Evolutionary conservation across 208 protist species (phyloP).

Genomic region (Endotrypanum monterogeii): DNA sequence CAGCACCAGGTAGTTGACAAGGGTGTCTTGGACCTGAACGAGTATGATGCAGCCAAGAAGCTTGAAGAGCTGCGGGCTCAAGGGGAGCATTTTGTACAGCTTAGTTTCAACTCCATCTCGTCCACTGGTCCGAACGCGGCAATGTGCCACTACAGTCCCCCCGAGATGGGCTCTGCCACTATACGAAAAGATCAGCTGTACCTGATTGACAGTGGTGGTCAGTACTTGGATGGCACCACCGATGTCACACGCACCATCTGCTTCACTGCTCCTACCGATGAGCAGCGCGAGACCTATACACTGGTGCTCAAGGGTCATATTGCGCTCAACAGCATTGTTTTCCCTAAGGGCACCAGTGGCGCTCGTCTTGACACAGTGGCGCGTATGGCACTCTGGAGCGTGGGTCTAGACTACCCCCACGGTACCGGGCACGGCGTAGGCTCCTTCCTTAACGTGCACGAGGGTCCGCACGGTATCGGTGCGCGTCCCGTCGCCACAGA

Average conservation of each 20-base stretch:
- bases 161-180: conserved; percentile 55
- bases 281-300: conserved; percentile 93
- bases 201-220: conserved; percentile 95
- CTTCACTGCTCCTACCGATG: conserved; percentile 62
- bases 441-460: conserved; percentile 97
- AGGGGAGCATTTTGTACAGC: conserved; percentile 82
- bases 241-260: conserved; percentile 97
- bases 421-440: conserved; percentile 98
- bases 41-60: conserved; percentile 80
- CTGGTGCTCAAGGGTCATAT: conserved; percentile 97
- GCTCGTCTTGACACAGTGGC: conserved; percentile 91
- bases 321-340: conserved; percentile 77
- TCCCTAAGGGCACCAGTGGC: conserved; percentile 86
- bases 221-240: conserved; percentile 96
- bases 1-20: conserved; percentile 60
- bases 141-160: conserved; percentile 95
- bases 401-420: conserved; percentile 95
- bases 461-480: conserved; percentile 91
- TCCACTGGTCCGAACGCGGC: conserved; percentile 91
- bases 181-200: conserved; percentile 83
- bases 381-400: conserved; percentile 89
- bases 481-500: conserved; percentile 46
- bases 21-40: conserved; percentile 73
- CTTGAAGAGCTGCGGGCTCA: conserved; percentile 81
- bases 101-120: conserved; percentile 94